phyloP scores from a whole-genome alignment of 2,329 filamentous ascomycete species.

The Paecilomyces niveus region DNA sequence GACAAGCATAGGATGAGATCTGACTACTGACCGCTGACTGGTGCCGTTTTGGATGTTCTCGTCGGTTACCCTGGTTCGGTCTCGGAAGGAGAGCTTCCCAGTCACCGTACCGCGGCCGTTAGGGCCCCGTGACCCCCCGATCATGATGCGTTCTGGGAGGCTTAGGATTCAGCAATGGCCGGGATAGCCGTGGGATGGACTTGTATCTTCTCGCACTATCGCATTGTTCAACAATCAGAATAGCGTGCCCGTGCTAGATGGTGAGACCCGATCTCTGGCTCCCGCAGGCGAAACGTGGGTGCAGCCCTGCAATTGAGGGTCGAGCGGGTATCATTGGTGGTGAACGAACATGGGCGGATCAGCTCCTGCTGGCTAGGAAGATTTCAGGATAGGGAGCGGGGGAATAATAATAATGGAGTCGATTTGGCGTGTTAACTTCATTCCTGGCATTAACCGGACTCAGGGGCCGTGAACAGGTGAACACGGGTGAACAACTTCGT shows the following conservation, averaged over 20 bases:
- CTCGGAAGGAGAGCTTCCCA: not conserved
- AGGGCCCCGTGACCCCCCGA: not conserved
- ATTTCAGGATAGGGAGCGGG: not conserved
- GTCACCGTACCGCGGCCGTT: not conserved
- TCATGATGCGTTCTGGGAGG: not conserved
- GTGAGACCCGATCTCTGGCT: not conserved
- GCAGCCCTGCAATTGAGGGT: not conserved
- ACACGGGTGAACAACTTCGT: not conserved
- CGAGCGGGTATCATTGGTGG: not conserved
- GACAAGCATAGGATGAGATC: no score
- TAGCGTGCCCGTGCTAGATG: not conserved
- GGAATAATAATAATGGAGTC: not conserved
- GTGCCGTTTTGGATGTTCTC: not conserved
- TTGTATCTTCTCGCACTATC: not conserved
- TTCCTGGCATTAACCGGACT: not conserved
- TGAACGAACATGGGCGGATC: not conserved
- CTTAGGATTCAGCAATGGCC: no score
- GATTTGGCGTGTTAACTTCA: not conserved
- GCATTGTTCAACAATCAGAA: not conserved
- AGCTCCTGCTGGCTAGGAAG: not conserved
- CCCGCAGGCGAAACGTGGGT: not conserved
- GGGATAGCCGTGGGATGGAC: not conserved
- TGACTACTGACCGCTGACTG: not conserved
- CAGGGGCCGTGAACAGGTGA: not conserved
- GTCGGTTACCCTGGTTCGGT: not conserved